These are phyloP conservation scores for Xylaria polymorpha DNA, from an alignment of 2,329 filamentous ascomycete species.

Conservation along the genomic window DNA sequence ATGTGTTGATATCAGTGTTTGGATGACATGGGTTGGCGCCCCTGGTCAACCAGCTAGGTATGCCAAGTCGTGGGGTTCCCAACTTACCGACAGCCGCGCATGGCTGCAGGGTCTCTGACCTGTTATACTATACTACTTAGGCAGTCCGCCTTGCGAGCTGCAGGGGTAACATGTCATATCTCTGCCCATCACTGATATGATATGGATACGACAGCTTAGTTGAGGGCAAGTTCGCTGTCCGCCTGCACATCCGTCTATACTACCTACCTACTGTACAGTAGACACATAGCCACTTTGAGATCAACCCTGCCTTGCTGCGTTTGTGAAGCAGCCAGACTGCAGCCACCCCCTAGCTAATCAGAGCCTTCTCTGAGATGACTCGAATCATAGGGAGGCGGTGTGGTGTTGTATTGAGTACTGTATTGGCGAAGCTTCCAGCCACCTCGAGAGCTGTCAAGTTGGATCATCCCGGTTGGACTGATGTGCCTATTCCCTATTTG, in stretches of 20 bases:
- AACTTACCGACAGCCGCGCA: not conserved
- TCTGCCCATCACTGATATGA: not conserved
- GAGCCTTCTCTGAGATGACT: not conserved
- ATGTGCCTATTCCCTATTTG: not conserved
- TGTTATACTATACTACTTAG: not conserved
- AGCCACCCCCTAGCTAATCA: not conserved
- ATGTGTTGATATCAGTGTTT: conserved; percentile 15
- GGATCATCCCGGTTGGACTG: not conserved
- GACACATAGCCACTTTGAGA: not conserved
- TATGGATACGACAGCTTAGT: conserved; percentile 10
- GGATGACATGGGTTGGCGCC: conserved; percentile 5
- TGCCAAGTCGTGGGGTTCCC: conserved; percentile 10
- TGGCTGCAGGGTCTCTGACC: conserved; percentile 9
- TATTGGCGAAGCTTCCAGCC: not conserved
- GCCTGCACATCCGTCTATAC: not conserved
- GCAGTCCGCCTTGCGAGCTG: conserved; percentile 1
- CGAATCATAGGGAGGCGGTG: conserved; percentile 17
- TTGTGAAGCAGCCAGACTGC: not conserved
- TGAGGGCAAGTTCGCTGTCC: conserved; percentile 8
- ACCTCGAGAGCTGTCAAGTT: not conserved
- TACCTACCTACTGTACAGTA: too few species aligned
- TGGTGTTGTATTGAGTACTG: not conserved
- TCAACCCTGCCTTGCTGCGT: not conserved
- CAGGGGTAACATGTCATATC: conserved; percentile 9
- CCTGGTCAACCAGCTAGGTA: not conserved